Evolutionary conservation across 345 rosid species (phyloP).

Genomic region (Ricinus communis): DNA sequence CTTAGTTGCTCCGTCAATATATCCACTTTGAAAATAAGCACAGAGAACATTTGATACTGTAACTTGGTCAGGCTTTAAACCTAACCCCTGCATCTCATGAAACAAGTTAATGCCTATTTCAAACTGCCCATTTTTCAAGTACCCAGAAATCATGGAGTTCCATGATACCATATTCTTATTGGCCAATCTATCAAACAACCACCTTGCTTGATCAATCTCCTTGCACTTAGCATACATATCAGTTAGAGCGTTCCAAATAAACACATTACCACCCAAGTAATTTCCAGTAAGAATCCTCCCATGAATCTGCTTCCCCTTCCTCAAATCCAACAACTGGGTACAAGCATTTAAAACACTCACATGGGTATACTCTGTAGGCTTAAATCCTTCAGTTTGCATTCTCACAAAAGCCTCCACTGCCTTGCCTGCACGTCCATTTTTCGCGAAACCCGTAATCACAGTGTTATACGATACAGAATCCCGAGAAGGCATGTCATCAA

Average conservation of each 20-base stretch:
- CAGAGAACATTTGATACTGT: constrained; percentile 48
- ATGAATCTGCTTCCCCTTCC: constrained; percentile 54
- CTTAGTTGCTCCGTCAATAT: constrained; percentile 34
- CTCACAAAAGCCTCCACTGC: constrained; percentile 39
- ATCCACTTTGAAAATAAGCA: constrained; percentile 42
- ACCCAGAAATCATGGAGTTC: constrained; percentile 58
- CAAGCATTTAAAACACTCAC: constrained; percentile 58
- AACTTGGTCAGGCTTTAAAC: constrained; percentile 50
- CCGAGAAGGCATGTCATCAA: constrained; percentile 43
- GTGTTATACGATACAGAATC: constrained; percentile 60
- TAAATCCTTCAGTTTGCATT: constrained; percentile 41
- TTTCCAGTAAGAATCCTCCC: constrained; percentile 40
- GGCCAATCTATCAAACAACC: constrained; percentile 43
- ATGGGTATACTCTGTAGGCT: constrained; percentile 45
- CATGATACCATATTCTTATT: constrained; percentile 48
- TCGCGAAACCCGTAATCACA: constrained; percentile 41
- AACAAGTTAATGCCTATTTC: constrained; percentile 51
- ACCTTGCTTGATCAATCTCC: constrained; percentile 43
- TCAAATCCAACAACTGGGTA: constrained; percentile 45
- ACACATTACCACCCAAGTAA: constrained; percentile 33
- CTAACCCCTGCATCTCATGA: constrained; percentile 37
- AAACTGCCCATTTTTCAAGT: constrained; percentile 42
- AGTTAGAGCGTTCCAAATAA: constrained; percentile 53
- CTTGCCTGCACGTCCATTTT: constrained; percentile 33
- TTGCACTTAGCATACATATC: constrained; percentile 60